phyloP scores from a whole-genome alignment of 1,139 yeast genomes.

The Blastobotrys ciferrii region DNA sequence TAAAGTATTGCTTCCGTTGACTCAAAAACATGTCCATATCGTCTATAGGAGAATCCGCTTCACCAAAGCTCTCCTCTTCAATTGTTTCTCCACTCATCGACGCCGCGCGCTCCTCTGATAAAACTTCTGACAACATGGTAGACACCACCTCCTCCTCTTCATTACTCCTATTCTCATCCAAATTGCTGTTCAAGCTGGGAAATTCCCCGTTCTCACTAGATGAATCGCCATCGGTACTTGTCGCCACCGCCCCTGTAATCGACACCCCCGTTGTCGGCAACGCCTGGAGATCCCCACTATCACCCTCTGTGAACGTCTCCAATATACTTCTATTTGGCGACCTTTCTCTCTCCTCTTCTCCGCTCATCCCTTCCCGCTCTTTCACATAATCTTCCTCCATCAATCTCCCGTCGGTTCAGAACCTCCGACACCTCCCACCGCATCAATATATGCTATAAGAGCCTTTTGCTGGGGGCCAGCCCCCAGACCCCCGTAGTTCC shows the following conservation, averaged over 20 bases:
- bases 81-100: background rate
- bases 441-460: too few species aligned
- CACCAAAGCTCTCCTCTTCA: background rate
- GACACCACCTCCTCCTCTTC: constrained; percentile 17
- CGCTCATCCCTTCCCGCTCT: background rate
- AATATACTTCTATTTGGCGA: background rate
- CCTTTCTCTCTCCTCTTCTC: background rate
- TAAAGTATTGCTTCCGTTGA: constrained; percentile 67
- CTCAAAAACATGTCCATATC: constrained; percentile 42
- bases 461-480: too few species aligned
- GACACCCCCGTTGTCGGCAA: constrained; percentile 29
- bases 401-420: too few species aligned
- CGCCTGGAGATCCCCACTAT: constrained; percentile 21
- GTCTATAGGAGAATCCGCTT: constrained; percentile 4
- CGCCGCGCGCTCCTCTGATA: constrained; percentile 18
- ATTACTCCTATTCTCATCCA: background rate
- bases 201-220: background rate
- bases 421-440: too few species aligned
- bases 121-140: constrained; percentile 28
- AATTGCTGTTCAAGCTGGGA: background rate
- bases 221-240: constrained; percentile 17
- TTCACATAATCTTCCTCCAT: background rate
- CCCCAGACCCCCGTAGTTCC: too few species aligned
- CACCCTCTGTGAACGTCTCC: background rate
- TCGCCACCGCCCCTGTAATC: constrained; percentile 15